Percentiles rank a stretch among this genome's conserved stretches.
These are phyloP conservation scores for Stemphylium beticola DNA, from an alignment of 2,329 filamentous ascomycete species.

Conservation along the genomic window DNA sequence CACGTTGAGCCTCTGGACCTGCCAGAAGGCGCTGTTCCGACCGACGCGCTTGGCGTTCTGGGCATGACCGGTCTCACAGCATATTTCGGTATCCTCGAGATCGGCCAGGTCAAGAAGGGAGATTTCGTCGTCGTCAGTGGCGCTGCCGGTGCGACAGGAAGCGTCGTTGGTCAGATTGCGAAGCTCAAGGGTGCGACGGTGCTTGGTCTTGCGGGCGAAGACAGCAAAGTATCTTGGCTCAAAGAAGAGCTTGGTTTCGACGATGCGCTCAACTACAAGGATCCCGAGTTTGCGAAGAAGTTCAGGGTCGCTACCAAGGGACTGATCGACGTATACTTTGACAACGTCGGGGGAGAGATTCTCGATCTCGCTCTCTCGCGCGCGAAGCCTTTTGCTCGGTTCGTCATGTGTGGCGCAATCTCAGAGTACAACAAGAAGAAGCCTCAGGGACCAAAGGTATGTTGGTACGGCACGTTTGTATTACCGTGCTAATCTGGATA, in stretches of 20 bases:
- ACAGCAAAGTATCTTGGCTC: conserved; percentile 63
- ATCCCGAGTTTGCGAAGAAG: conserved; percentile 55
- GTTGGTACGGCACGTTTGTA: background rate
- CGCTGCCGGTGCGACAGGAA: conserved; percentile 79
- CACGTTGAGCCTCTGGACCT: conserved; percentile 54
- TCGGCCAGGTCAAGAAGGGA: conserved; percentile 70
- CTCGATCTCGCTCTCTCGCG: conserved; percentile 54
- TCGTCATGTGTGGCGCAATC: conserved; percentile 56
- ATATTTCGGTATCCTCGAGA: conserved; percentile 74
- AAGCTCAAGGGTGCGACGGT: conserved; percentile 68
- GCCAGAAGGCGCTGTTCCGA: conserved; percentile 56
- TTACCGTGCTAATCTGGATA: conserved; percentile 17
- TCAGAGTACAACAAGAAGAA: conserved; percentile 52
- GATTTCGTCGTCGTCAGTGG: conserved; percentile 80
- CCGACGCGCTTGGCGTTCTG: conserved; percentile 60
- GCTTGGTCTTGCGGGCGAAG: conserved; percentile 59
- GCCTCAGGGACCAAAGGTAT: conserved; percentile 59
- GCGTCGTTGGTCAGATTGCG: conserved; percentile 77
- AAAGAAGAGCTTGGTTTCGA: conserved; percentile 61
- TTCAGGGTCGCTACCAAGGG: conserved; percentile 56
- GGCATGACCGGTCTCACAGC: conserved; percentile 76
- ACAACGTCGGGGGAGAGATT: conserved; percentile 59
- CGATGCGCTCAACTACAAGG: conserved; percentile 63
- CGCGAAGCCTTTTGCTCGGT: conserved; percentile 51
- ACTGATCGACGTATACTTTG: conserved; percentile 60